phyloP scores from a whole-genome alignment of 1,284 basidiomycete genomes.

The Xerocomus minutiporus region DNA sequence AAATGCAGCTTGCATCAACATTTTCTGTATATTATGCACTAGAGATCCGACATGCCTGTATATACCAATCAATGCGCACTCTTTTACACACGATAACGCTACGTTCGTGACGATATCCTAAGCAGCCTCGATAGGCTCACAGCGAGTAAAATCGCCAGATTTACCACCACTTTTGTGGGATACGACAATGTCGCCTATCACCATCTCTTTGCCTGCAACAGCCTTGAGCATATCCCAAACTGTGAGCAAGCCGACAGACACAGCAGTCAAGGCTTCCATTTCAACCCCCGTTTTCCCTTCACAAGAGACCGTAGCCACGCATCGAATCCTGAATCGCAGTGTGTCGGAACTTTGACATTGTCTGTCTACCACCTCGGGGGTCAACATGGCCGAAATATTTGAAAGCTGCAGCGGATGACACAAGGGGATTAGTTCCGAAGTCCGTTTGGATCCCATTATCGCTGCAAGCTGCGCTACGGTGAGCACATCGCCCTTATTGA shows the following conservation, averaged over 20 bases:
- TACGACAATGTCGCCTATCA: slow-evolving; percentile 65
- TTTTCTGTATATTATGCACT: neutral
- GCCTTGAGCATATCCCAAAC: slow-evolving; percentile 94
- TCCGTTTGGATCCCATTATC: slow-evolving; percentile 84
- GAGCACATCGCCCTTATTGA: slow-evolving; percentile 71
- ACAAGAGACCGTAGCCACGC: slow-evolving; percentile 65
- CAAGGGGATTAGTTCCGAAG: slow-evolving; percentile 77
- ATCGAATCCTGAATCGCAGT: slow-evolving; percentile 51
- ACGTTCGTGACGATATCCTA: slow-evolving; percentile 1
- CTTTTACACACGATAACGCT: neutral
- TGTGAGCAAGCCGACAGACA: slow-evolving; percentile 73
- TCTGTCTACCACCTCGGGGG: slow-evolving; percentile 35
- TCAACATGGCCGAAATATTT: slow-evolving; percentile 61
- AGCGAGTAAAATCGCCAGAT: slow-evolving; percentile 58
- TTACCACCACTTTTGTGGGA: slow-evolving; percentile 68
- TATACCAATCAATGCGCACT: neutral
- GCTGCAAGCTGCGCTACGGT: slow-evolving; percentile 79
- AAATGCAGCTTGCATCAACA: neutral
- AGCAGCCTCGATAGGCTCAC: neutral
- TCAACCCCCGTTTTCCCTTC: slow-evolving; percentile 85
- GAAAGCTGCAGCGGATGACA: slow-evolving; percentile 78
- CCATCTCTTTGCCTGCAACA: slow-evolving; percentile 81
- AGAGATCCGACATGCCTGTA: neutral
- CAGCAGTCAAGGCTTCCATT: slow-evolving; percentile 90
- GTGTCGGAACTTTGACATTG: slow-evolving; percentile 4